A percentile compares a stretch with the other conserved stretches of the same genome.
These are phyloP conservation scores for Ustilago shanxiensis DNA, from an alignment of 1,284 basidiomycete species.

Conservation along the genomic window DNA sequence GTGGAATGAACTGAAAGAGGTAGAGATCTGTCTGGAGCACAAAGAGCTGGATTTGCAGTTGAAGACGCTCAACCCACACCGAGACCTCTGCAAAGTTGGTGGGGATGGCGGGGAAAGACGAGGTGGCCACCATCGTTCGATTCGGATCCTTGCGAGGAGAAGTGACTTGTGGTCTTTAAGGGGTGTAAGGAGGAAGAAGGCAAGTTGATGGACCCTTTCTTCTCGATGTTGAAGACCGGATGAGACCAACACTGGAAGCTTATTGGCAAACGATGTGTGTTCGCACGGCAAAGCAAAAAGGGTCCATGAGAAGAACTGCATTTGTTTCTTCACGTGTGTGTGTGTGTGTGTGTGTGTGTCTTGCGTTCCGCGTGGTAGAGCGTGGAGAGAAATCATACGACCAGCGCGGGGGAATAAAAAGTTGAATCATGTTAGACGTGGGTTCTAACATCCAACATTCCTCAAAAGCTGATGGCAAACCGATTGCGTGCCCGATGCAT, in stretches of 20 bases:
- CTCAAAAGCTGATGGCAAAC: too few relatives aligned
- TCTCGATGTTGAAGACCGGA: too few relatives aligned
- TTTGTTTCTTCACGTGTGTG: conserved; percentile 8
- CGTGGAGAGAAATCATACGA: background rate
- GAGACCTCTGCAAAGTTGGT: background rate
- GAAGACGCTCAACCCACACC: conserved; percentile 13
- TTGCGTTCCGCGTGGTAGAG: background rate
- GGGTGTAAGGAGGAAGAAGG: background rate
- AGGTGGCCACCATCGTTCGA: background rate
- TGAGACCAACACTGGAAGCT: background rate
- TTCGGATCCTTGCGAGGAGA: background rate
- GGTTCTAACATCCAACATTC: background rate
- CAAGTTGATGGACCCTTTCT: background rate
- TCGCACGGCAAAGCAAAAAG: conserved; percentile 1
- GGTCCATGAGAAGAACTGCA: background rate
- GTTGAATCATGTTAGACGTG: background rate
- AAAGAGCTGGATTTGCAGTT: conserved; percentile 28
- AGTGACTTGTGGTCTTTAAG: background rate
- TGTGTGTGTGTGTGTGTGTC: too few relatives aligned
- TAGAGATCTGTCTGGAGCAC: conserved; percentile 42
- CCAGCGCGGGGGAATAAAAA: background rate
- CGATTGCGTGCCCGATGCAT: conserved; percentile 1
- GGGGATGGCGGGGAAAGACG: background rate
- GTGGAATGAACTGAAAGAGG: conserved; percentile 36
- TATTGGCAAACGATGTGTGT: too few relatives aligned